phyloP scores from a whole-genome alignment of 495 filamentous ascomycete species.

The Penicillium dipodomyicola region DNA sequence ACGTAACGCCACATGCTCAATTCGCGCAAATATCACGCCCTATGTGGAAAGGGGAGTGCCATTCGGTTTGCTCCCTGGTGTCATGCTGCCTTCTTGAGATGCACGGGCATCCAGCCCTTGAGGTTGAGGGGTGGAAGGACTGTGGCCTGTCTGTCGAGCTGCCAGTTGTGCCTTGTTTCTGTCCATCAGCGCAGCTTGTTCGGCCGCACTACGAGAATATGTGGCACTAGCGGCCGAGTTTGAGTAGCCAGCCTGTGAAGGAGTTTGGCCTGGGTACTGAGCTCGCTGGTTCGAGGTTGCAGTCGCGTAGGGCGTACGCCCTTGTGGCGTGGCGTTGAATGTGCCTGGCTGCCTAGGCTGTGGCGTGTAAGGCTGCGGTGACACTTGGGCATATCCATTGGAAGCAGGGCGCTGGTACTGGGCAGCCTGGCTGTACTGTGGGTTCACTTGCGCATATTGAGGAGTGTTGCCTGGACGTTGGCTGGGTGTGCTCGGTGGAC shows the following conservation, averaged over 20 bases:
- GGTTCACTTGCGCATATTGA: slow-evolving; percentile 37
- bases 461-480: slow-evolving; percentile 40
- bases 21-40: slow-evolving; percentile 1
- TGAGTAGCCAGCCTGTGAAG: slow-evolving; percentile 38
- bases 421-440: slow-evolving; percentile 42
- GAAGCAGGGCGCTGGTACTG: slow-evolving; percentile 40
- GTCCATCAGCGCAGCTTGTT: slow-evolving; percentile 48
- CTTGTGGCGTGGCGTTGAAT: slow-evolving; percentile 35
- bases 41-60: slow-evolving; percentile 43
- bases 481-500: slow-evolving; percentile 44
- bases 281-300: slow-evolving; percentile 16
- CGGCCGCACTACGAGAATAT: slow-evolving; percentile 44
- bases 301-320: slow-evolving; percentile 32
- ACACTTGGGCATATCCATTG: slow-evolving; percentile 44
- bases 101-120: slow-evolving; percentile 22
- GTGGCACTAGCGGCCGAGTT: slow-evolving; percentile 42
- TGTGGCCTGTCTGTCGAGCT: slow-evolving; percentile 33
- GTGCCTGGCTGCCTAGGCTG: slow-evolving; percentile 40
- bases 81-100: slow-evolving; percentile 41
- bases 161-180: slow-evolving; percentile 46
- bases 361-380: slow-evolving; percentile 42
- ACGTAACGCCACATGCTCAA: slow-evolving; percentile 1
- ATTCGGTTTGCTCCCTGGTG: slow-evolving; percentile 42
- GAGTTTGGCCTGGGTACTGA: slow-evolving; percentile 20
- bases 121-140: slow-evolving; percentile 44